Base-by-base conservation (phyloP, 306 rosid species). In the Alnus glutinosa region DNA sequence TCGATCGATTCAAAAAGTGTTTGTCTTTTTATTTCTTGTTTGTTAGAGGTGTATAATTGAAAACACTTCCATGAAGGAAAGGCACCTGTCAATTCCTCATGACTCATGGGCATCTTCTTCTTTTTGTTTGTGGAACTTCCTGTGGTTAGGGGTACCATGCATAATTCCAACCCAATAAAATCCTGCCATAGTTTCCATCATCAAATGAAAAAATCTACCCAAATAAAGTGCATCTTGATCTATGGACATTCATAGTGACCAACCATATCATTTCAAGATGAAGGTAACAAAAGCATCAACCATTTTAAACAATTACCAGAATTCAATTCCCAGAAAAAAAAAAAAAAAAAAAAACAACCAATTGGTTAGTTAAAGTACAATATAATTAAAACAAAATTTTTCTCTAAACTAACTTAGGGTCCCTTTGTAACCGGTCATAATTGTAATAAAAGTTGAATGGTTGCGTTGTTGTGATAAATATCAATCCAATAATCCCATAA, bases 1-100 rank as follows among this genome's bases (percentile, higher is more conserved):
- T 82, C 82, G 32, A 75, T 72, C 2, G 2, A 34, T 23, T 9
- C 36, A 70, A 62, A 74, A 81, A 50, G 85, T 62, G 54, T 39
- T 39, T 18, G 30, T 9, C 68, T 64, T 80, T 71, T 32, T 42
- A 15, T 74, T 83, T 71, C 54, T 73, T 42, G 44, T 30, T 78
- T 36, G 61, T 74, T 55, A 36, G 48, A 48, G 59, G 58, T 52
- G 18, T 42, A 66, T 76, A n/a, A 51, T 63, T 77, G 72, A 82
- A 57, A 68, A 67, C 28, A 66, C 50, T 48, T 36, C 52, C 19
- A 19, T 9, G 6, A 61, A 15, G 19, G 28, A 37, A 75, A 48
- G 67, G 11, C n/a, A 51, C 47, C 39, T 47, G 47, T 58, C 72
- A 42, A 67, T n/a, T 44, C 42, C 72, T 18, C 42, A 5, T 47